Percentiles rank a stretch among this genome's conserved stretches.
These are phyloP conservation scores for Blepharisma undulans DNA, from an alignment of 169 alveolate genomes.

Conservation along the genomic window DNA sequence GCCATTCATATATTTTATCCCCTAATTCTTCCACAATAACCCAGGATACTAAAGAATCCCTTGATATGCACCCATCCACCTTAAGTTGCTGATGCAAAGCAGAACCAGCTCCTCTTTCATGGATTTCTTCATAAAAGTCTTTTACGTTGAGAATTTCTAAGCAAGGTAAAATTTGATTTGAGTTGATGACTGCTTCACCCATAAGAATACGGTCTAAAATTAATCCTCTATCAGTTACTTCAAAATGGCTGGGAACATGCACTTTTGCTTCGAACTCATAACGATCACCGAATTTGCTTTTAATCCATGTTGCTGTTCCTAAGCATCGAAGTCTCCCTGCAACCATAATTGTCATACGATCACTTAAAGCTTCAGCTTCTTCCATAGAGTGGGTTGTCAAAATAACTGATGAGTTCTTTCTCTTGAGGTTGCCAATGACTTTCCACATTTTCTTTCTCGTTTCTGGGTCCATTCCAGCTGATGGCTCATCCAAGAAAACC, in stretches of 20 bases:
- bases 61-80: not conserved
- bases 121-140: not conserved
- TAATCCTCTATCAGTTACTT: not conserved
- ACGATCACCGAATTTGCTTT: conserved; percentile 75
- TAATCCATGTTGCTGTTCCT: conserved; percentile 64
- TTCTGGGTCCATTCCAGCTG: conserved; percentile 90
- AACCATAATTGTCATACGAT: conserved; percentile 72
- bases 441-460: conserved; percentile 87
- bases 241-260: conserved; percentile 23
- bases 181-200: not conserved
- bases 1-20: conserved; percentile 3
- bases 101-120: not conserved
- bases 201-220: conserved; percentile 1
- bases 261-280: conserved; percentile 63
- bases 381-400: conserved; percentile 85
- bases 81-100: not conserved
- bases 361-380: conserved; percentile 81
- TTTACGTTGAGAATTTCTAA: not conserved
- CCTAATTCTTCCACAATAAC: conserved; percentile 42
- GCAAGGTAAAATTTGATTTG: not conserved
- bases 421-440: conserved; percentile 50
- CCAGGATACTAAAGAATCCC: conserved; percentile 12
- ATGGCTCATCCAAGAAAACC: conserved; percentile 87
- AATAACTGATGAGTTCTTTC: conserved; percentile 48
- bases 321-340: conserved; percentile 75